Base-by-base conservation (phyloP, 2,329 filamentous ascomycete species). In the Sporothrix protearum region DNA sequence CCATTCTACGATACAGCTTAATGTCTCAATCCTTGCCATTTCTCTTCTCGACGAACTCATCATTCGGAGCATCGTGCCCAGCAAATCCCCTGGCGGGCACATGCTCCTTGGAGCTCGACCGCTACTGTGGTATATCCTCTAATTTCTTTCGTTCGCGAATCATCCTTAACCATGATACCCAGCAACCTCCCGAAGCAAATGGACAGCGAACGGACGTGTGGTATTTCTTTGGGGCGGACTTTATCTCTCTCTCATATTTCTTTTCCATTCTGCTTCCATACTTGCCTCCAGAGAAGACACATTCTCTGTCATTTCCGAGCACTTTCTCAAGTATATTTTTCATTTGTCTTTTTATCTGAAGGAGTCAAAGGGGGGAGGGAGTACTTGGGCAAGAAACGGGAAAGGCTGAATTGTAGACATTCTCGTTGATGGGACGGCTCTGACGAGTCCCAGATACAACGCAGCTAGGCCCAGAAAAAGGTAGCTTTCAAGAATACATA, bases 1-100 rank as follows among this genome's bases (percentile, higher is more conserved):
- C 22, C 33, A 45, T 22, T 67, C 49, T 57, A 64, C 63, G 68
- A 61, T 64, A 57, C 64, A 73, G 47, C 69, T 57, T 71, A 71
- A 70, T 72, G 68, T 68, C 68, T 69, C n/a, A 57, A 12, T n/a
- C 59, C 22, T 45, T 8, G 25, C 39, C 25, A 22, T 16, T 25
- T 9, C 9, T 47, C 36, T 42, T 39, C 25, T 47, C 42, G 42
- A 66, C 25, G 22, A 47, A 8, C 10, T 59, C 55, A 64, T 64
- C 22, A 14, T 6, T 45, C 3, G 30, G 36, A 64, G 59, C 8
- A 10, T 45, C n/a, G 36, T 64, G 36, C 9, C 12, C 22, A 7
- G 12, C 12, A 25, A 25, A 22, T 19, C 4, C 7, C 5, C n/a
- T 45, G 36, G 12, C 5, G 22, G 14, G n/a, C 12, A 22, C 33